These are phyloP conservation scores for Tremellales sp. DNA, from an alignment of 1,284 basidiomycete species.

Conservation along the genomic window DNA sequence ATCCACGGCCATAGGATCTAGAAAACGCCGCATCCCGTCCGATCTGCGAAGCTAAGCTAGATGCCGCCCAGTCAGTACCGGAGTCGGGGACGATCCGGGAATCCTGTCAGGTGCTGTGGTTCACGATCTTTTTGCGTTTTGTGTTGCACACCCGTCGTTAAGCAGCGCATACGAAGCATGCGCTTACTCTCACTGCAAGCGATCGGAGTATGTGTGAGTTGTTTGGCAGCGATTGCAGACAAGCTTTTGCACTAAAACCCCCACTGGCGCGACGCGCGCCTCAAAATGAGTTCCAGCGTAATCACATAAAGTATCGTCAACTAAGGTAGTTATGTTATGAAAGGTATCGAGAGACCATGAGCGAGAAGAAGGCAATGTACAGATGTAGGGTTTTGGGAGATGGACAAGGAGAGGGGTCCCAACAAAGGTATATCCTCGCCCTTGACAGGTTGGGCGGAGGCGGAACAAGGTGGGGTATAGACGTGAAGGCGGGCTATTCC, in stretches of 20 bases:
- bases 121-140: too few relatives aligned
- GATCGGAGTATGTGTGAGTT: too few relatives aligned
- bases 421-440: background rate
- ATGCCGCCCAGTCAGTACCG: background rate
- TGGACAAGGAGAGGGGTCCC: background rate
- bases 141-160: too few relatives aligned
- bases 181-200: too few relatives aligned
- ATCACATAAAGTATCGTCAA: background rate
- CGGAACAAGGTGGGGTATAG: background rate
- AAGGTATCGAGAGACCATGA: background rate
- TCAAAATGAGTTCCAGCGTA: too few relatives aligned
- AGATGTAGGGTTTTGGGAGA: background rate
- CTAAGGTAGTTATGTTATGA: background rate
- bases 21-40: conserved; percentile 50
- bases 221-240: too few relatives aligned
- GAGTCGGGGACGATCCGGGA: background rate
- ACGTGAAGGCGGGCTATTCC: background rate
- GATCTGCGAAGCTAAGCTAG: conserved; percentile 56
- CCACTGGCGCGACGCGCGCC: too few relatives aligned
- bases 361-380: background rate
- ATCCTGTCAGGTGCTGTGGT: background rate
- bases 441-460: background rate
- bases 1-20: background rate
- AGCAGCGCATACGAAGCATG: too few relatives aligned
- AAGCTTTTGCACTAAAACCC: too few relatives aligned